phyloP scores from a whole-genome alignment of 2,329 filamentous ascomycete species.

The Fusarium chlamydosporum region DNA sequence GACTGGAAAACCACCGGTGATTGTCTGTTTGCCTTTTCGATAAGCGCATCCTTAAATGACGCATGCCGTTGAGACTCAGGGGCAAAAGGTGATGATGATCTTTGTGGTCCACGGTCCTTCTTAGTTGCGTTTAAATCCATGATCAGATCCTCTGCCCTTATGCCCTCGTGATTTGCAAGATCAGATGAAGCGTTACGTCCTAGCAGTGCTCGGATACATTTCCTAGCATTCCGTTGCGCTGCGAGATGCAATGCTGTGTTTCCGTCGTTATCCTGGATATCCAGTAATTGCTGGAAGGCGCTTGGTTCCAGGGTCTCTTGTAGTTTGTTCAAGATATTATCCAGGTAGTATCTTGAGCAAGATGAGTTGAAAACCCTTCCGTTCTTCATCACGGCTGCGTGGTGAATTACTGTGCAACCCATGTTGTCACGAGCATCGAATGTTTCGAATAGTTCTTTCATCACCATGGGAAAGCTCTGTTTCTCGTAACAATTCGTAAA shows the following conservation, averaged over 20 bases:
- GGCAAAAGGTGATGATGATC: slow-evolving; percentile 81
- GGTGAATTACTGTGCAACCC: slow-evolving; percentile 91
- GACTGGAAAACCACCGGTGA: slow-evolving; percentile 65
- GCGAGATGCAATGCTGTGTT: slow-evolving; percentile 86
- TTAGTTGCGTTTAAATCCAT: slow-evolving; percentile 78
- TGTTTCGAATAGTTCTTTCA: slow-evolving; percentile 86
- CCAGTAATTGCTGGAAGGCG: slow-evolving; percentile 82
- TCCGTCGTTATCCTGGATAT: slow-evolving; percentile 85
- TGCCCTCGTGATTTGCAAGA: slow-evolving; percentile 83
- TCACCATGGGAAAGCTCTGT: slow-evolving; percentile 86
- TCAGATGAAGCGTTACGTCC: slow-evolving; percentile 86
- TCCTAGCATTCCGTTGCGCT: slow-evolving; percentile 87
- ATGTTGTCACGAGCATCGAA: slow-evolving; percentile 83
- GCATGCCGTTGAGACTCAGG: slow-evolving; percentile 71
- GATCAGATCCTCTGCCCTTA: slow-evolving; percentile 88
- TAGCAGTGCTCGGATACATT: slow-evolving; percentile 85
- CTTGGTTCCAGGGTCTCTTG: slow-evolving; percentile 81
- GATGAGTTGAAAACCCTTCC: slow-evolving; percentile 86
- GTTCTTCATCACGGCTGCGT: slow-evolving; percentile 89
- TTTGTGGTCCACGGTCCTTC: slow-evolving; percentile 76
- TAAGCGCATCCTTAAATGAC: slow-evolving; percentile 65
- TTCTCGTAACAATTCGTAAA: slow-evolving; percentile 99
- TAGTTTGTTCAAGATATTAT: slow-evolving; percentile 89
- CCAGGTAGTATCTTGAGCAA: slow-evolving; percentile 92
- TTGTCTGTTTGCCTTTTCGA: slow-evolving; percentile 60